Base-by-base conservation (phyloP, 441 rosid genomes). In the Adansonia gregorii region DNA sequence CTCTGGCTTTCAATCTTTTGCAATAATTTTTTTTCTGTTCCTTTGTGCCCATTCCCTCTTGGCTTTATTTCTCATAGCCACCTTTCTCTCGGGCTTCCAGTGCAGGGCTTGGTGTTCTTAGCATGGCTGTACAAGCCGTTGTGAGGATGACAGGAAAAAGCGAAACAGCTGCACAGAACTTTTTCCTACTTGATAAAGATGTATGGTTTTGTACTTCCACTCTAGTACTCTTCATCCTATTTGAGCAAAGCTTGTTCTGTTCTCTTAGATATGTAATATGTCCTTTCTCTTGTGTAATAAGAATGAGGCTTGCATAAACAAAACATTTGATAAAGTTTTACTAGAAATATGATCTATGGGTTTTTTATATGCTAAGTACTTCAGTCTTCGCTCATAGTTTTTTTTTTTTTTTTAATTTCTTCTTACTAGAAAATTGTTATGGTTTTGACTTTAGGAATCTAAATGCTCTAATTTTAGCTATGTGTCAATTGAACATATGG, bases 31-130 rank as follows among this genome's bases (percentile, higher is more conserved):
- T n/a, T 24, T 71, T 72, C n/a, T 75, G 20, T 31, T 72, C 71
- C 67, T 63, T 31, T 51, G 39, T 78, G 61, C 49, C 67, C 66
- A 71, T 67, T 52, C 65, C 24, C n/a, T 76, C 76, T 45, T 20
- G 35, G 48, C 51, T 74, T 66, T 22, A 27, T 52, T 31, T 79
- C 79, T 78, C 19, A 24, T 46, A 48, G 51, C 52, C 27, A 58
- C 12, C 79, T 65, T 48, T 76, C 81, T 84, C 39, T 79, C 41
- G 65, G 67, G 78, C 78, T 83, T 82, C 68, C 93, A 96, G 98
- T 84, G 99, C 97, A 1, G 99, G 99, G 86, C 97, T 96, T 27
- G 99, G 98, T 78, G 97, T 96, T 59, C 91, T 94, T 76, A 86
- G 80, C 80, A 88, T 81, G 91, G 96, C 96, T 76, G 84, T 85